Conservation (phyloP, 1,284 basidiomycete species). For the Naganishia albida region DNA sequence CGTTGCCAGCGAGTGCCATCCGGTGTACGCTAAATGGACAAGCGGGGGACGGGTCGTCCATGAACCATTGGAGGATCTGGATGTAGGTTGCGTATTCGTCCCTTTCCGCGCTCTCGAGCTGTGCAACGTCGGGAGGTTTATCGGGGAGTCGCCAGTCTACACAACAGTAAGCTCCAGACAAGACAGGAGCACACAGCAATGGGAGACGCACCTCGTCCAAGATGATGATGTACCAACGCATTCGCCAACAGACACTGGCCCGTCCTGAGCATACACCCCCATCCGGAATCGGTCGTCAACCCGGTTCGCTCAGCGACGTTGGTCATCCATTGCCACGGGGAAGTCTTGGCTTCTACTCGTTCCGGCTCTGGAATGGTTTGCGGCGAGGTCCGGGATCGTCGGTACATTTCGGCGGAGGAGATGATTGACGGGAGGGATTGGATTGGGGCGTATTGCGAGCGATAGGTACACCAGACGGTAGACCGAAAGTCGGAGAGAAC, state of each 20-base stretch:
- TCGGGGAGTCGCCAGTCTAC: slow-evolving; percentile 72
- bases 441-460: slow-evolving; percentile 83
- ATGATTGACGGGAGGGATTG: slow-evolving; percentile 56
- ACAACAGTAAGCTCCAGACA: not conserved
- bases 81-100: slow-evolving; percentile 64
- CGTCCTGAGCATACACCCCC: slow-evolving; percentile 97
- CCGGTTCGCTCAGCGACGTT: slow-evolving; percentile 61
- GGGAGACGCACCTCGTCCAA: slow-evolving; percentile 74
- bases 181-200: not conserved
- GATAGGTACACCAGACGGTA: slow-evolving; percentile 86
- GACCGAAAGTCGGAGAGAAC: slow-evolving; percentile 91
- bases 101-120: not conserved
- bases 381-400: not conserved
- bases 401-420: not conserved
- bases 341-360: slow-evolving; percentile 8
- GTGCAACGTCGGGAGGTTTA: not conserved
- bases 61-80: slow-evolving; percentile 88
- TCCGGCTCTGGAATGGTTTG: not conserved
- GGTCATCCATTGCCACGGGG: slow-evolving; percentile 35
- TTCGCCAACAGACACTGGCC: slow-evolving; percentile 92
- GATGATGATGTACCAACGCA: slow-evolving; percentile 75
- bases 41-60: slow-evolving; percentile 84
- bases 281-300: slow-evolving; percentile 90
- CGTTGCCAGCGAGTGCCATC: slow-evolving; percentile 92
- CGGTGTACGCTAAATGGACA: slow-evolving; percentile 94